These are phyloP conservation scores for Camelina hispida DNA, from an alignment of 345 rosid species.

Conservation along the genomic window DNA sequence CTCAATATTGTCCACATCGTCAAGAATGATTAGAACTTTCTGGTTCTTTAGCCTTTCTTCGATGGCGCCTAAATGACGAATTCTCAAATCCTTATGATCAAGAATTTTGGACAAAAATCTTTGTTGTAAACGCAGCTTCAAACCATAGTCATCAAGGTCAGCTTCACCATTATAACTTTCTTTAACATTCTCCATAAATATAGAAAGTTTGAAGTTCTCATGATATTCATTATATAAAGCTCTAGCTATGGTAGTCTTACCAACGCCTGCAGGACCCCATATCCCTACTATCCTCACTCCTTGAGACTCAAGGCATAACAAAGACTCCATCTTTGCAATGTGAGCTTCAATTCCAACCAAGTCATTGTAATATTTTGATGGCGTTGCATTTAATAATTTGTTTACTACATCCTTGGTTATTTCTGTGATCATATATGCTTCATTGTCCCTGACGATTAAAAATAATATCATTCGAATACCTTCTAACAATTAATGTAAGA, in stretches of 20 bases:
- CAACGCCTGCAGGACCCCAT: background rate
- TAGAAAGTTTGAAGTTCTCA: background rate
- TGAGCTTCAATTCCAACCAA: background rate
- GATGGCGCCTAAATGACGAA: background rate
- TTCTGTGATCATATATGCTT: background rate
- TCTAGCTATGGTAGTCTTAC: background rate
- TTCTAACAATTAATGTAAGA: no score
- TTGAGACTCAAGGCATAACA: background rate
- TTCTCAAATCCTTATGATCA: background rate
- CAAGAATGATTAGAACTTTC: background rate
- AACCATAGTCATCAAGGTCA: background rate
- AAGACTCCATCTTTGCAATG: background rate
- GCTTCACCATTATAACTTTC: background rate
- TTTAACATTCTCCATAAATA: background rate
- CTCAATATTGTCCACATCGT: constrained; percentile 1
- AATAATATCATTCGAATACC: background rate
- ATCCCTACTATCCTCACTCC: background rate
- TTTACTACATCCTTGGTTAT: background rate
- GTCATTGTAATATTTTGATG: background rate
- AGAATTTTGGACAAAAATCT: background rate
- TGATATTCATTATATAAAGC: background rate
- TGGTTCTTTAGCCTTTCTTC: background rate
- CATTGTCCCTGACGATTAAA: background rate
- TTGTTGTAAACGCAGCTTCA: background rate
- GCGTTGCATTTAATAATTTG: background rate